These are phyloP conservation scores for Aspergillus ustus DNA, from an alignment of 2,329 filamentous ascomycete genomes.

Conservation along the genomic window DNA sequence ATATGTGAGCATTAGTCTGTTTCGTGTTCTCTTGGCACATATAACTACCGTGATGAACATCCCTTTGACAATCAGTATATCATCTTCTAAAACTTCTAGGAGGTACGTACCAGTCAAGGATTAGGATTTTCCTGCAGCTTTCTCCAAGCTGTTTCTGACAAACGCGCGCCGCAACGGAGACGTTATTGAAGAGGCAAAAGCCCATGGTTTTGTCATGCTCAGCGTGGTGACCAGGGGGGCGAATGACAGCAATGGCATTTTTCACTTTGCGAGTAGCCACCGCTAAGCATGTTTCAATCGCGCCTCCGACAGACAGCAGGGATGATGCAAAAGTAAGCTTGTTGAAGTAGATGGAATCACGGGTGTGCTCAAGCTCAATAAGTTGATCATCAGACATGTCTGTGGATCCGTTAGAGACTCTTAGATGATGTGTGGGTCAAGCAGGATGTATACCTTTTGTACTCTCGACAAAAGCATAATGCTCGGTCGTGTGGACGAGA, in stretches of 20 bases:
- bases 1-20: slow-evolving; percentile 24
- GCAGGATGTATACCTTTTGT: slow-evolving; percentile 48
- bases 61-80: slow-evolving; percentile 49
- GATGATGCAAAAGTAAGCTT: slow-evolving; percentile 80
- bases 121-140: slow-evolving; percentile 82
- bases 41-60: slow-evolving; percentile 66
- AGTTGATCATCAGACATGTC: slow-evolving; percentile 64
- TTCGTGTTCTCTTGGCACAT: background rate
- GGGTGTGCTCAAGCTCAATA: slow-evolving; percentile 68
- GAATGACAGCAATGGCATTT: slow-evolving; percentile 93
- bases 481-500: slow-evolving; percentile 74
- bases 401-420: slow-evolving; percentile 34
- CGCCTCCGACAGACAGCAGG: slow-evolving; percentile 83
- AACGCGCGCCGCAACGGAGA: slow-evolving; percentile 86
- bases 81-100: background rate
- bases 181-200: slow-evolving; percentile 98
- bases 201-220: slow-evolving; percentile 86
- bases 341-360: slow-evolving; percentile 83
- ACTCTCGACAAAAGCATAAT: slow-evolving; percentile 77
- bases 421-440: background rate
- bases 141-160: slow-evolving; percentile 83
- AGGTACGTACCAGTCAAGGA: slow-evolving; percentile 85
- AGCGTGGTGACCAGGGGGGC: slow-evolving; percentile 93
- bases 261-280: slow-evolving; percentile 83
- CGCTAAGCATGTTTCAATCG: slow-evolving; percentile 94